Base-by-base conservation (phyloP, 2,329 filamentous ascomycete species). In the Epichloe sibirici region DNA sequence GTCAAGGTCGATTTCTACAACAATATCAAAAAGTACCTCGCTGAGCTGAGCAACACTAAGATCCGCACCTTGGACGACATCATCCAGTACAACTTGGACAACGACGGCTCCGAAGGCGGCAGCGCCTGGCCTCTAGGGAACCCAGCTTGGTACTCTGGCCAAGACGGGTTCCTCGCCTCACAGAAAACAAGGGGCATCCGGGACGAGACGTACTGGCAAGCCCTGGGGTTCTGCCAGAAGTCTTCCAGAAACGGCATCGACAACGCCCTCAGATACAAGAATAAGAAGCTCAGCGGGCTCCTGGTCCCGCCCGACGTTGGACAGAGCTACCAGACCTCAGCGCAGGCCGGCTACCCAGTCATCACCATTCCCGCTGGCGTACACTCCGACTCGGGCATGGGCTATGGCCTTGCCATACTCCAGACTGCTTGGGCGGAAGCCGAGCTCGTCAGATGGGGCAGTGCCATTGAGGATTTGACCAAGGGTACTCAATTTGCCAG, bases 271-370 rank as follows among this genome's bases (percentile, higher is more conserved):
- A 66, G 61, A 6, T 64, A 74, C 57, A 65, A 71, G 23, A 69
- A 69, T 4, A 65, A 62, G 47, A 69, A 66, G 21, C 69, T 89
- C 1, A 75, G 81, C 52, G 85, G 77, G 2, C 70, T 90, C 2
- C 71, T 90, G 1, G 82, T 87, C 0, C 85, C 85, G 5, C 74
- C 83, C 0, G 80, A 85, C 60, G 81, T 85, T 3, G 85, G 76
- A 0, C 82, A 86, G 63, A 78, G 78, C 4, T 81, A 81, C 56
- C 81, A 87, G 66, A 78, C 87, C 54, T 82, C 84, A 0, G 86
- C 86, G 0, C 84, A 89, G 66, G 86, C 86, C 5, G 85, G 85
- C 0, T 90, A 89, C 61, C 86, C 85, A 0, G 75, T 86, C 62
- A 73, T 89, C 49, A 87, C 85, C 0, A 63, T 90, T 1, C 86